These are phyloP conservation scores for Collybiopsis luxurians DNA, from an alignment of 768 basidiomycete species.

Conservation along the genomic window DNA sequence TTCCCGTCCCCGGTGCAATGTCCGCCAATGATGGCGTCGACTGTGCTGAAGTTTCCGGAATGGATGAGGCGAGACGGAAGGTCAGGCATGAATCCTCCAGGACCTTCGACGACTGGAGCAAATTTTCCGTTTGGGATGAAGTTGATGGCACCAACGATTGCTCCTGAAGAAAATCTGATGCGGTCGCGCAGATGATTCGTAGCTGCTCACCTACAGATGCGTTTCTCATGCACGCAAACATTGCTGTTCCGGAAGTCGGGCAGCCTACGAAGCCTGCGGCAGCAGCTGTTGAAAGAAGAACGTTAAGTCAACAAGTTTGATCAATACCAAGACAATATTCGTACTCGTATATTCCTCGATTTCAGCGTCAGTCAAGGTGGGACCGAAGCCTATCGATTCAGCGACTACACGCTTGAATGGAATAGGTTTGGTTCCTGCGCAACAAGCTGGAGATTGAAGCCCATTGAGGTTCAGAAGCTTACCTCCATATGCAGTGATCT, in stretches of 20 bases:
- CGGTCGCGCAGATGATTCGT: too few species aligned
- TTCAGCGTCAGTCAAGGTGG: slow-evolving; percentile 25
- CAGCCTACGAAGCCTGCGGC: slow-evolving; percentile 28
- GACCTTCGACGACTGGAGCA: slow-evolving; percentile 27
- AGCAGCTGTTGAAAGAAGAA: slow-evolving; percentile 17
- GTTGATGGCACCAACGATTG: slow-evolving; percentile 38
- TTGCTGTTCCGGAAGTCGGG: slow-evolving; percentile 20
- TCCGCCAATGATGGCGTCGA: slow-evolving; percentile 33
- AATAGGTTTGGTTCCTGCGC: slow-evolving; percentile 25
- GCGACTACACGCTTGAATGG: slow-evolving; percentile 40
- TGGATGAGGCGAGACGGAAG: slow-evolving; percentile 34
- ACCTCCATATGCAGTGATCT: slow-evolving; percentile 43
- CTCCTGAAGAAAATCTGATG: slow-evolving; percentile 29
- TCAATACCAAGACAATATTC: neutral
- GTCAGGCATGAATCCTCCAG: slow-evolving; percentile 28
- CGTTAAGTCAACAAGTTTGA: neutral
- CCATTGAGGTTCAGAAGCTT: neutral
- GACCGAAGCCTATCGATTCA: slow-evolving; percentile 42
- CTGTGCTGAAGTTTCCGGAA: slow-evolving; percentile 26
- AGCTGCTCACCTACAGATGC: slow-evolving; percentile 27
- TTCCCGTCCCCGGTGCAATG: slow-evolving; percentile 43
- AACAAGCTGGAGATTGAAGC: neutral
- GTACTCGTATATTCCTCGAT: slow-evolving; percentile 31
- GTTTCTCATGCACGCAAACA: slow-evolving; percentile 33
- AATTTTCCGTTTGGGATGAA: slow-evolving; percentile 27